Percentiles rank a stretch among this genome's conserved stretches.
These are phyloP conservation scores for Chrysosporium keratinophilum DNA, from an alignment of 2,329 filamentous ascomycete species.

Conservation along the genomic window DNA sequence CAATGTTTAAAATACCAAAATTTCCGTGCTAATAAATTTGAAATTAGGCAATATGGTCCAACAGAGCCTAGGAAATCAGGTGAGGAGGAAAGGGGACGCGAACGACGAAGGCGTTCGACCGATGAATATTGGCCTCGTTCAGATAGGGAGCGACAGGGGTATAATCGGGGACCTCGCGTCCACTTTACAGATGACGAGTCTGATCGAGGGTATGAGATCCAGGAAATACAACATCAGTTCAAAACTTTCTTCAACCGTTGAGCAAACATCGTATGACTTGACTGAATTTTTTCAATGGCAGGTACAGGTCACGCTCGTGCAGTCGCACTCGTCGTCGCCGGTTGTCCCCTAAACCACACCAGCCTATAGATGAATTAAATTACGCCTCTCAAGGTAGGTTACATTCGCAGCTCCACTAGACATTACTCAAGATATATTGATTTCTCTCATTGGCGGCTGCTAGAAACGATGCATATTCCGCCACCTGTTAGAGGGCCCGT, in stretches of 20 bases:
- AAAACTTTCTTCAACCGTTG: neutral
- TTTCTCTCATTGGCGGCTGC: neutral
- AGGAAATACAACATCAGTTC: neutral
- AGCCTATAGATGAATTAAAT: neutral
- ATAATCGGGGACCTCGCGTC: neutral
- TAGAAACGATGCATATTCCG: slow-evolving; percentile 2
- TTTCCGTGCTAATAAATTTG: neutral
- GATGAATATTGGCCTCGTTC: neutral
- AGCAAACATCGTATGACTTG: neutral
- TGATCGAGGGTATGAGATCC: slow-evolving; percentile 7
- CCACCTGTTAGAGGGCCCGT: neutral
- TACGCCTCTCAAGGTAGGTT: neutral
- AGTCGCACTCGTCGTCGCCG: neutral
- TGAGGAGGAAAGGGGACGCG: neutral
- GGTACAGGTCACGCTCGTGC: slow-evolving; percentile 6
- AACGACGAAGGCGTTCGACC: neutral
- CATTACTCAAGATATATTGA: neutral
- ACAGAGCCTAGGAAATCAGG: neutral
- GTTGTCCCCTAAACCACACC: neutral
- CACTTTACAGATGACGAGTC: slow-evolving; percentile 6
- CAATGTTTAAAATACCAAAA: too few species aligned
- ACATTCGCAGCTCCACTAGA: neutral
- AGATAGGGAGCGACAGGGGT: neutral
- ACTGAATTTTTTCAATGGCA: neutral
- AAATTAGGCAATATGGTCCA: neutral